Conservation (phyloP, 176 grass and related monocot species). For the Carex littledalei region DNA sequence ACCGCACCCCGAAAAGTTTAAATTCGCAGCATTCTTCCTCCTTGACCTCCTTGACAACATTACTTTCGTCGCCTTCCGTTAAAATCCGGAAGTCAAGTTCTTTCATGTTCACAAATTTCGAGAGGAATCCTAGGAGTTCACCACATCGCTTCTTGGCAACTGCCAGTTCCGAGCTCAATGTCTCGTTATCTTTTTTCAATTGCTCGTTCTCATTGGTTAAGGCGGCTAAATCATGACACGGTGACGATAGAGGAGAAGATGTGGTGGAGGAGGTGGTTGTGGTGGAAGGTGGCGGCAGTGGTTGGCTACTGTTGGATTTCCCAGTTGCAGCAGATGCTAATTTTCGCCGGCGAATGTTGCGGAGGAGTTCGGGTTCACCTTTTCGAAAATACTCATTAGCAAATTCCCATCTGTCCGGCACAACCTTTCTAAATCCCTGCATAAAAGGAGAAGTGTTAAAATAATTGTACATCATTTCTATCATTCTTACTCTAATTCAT, state of each 20-base stretch:
- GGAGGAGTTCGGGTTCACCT: conserved; percentile 68
- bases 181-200: conserved; percentile 30
- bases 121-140: conserved; percentile 33
- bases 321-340: conserved; percentile 21
- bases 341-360: conserved; percentile 67
- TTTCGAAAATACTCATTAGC: conserved; percentile 73
- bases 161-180: conserved; percentile 24
- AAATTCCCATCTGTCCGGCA: conserved; percentile 87
- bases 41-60: background rate
- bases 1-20: conserved; percentile 39
- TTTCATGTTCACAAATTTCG: conserved; percentile 25
- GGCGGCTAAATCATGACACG: background rate
- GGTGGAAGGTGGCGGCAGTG: background rate
- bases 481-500: background rate
- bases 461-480: too few relatives aligned
- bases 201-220: conserved; percentile 34
- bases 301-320: conserved; percentile 1
- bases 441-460: conserved; percentile 1
- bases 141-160: conserved; percentile 12
- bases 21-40: conserved; percentile 8
- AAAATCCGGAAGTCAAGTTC: conserved; percentile 13
- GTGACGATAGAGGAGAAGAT: conserved; percentile 23
- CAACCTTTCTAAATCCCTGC: conserved; percentile 89
- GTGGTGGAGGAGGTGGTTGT: conserved; percentile 31
- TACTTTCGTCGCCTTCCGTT: conserved; percentile 1